Percentiles rank a stretch among this genome's conserved stretches.
These are phyloP conservation scores for Neonectria punicea DNA, from an alignment of 2,329 filamentous ascomycete species.

Conservation along the genomic window DNA sequence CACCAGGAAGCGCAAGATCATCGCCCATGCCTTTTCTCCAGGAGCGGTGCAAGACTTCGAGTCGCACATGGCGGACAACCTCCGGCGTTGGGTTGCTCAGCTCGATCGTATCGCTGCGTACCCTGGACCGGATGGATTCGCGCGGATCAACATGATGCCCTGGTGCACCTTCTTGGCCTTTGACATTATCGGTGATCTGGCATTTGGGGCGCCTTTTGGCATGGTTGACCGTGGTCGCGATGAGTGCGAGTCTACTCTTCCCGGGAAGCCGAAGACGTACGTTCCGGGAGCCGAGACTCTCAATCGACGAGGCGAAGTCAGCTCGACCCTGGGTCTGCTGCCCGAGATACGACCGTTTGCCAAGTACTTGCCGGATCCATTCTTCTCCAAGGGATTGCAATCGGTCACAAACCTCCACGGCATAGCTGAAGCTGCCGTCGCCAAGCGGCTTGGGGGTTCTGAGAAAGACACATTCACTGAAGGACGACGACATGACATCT, in stretches of 20 bases:
- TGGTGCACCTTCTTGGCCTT: slow-evolving; percentile 30
- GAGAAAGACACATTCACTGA: background rate
- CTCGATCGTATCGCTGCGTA: slow-evolving; percentile 15
- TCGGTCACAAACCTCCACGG: slow-evolving; percentile 26
- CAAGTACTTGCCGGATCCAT: slow-evolving; percentile 26
- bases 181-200: slow-evolving; percentile 29
- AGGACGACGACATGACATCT: slow-evolving; percentile 17
- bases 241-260: slow-evolving; percentile 21
- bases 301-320: slow-evolving; percentile 28
- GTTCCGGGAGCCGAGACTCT: slow-evolving; percentile 26
- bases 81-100: slow-evolving; percentile 18
- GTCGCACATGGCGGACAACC: slow-evolving; percentile 21
- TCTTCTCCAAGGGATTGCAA: slow-evolving; percentile 27
- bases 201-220: slow-evolving; percentile 29
- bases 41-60: slow-evolving; percentile 23
- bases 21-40: slow-evolving; percentile 22
- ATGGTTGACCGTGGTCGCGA: slow-evolving; percentile 26
- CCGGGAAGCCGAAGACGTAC: slow-evolving; percentile 18
- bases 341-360: slow-evolving; percentile 20
- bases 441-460: slow-evolving; percentile 8
- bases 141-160: slow-evolving; percentile 26
- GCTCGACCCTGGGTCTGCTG: slow-evolving; percentile 23
- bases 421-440: slow-evolving; percentile 20
- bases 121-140: slow-evolving; percentile 10
- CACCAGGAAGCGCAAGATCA: slow-evolving; percentile 24